Evolutionary conservation across 2,329 filamentous ascomycete species (phyloP), one percentile per base, ranked within the genome.

Genomic region (Cadophora malorum): DNA sequence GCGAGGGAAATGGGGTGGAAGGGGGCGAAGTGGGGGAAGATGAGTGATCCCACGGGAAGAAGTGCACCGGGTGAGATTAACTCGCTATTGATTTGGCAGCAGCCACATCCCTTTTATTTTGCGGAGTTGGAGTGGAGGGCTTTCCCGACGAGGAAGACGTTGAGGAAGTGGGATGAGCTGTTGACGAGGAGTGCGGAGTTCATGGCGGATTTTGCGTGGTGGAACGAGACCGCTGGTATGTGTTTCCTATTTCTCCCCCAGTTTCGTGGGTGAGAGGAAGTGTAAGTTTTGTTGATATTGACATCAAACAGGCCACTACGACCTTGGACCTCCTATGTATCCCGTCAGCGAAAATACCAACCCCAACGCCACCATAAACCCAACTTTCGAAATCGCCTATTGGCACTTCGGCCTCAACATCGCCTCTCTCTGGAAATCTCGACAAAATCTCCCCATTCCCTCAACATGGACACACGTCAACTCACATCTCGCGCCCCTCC

Each of bases 1-100:
- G 79, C 79, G 2, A 72, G 68, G 50, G 59, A 68, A 0, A 78
- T 78, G 71, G 79, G 79, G 1, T 80, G 79, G 73, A 69, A 74
- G 10, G 79, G 79, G 1, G 79, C 79, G 14, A 73, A 86, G 35
- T 81, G 82, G 76, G 82, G 83, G 2, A 85, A 88, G 73, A 88
- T 88, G 85, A 85, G 82, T 10, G 86, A 88, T 73, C 84, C 85
- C 0, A 83, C 81, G 0, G 85, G 86, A 31, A 79, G 83, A 12
- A 85, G 82, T 58, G 84, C 85, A 1, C 86, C 87, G 0, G 87
- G 87, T 1, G 84, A 86, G 70, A 88, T 89, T 74, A 89, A 89
- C 74, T 83, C 82, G 10, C 78, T 89, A 1, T 78, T 90, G 3
- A 85, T 88, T 66, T 89, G 87, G 87, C 87, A 89, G 71, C 87